Conservation (phyloP, 2,329 filamentous ascomycete species). For the Chrysoporthe austroafricana region DNA sequence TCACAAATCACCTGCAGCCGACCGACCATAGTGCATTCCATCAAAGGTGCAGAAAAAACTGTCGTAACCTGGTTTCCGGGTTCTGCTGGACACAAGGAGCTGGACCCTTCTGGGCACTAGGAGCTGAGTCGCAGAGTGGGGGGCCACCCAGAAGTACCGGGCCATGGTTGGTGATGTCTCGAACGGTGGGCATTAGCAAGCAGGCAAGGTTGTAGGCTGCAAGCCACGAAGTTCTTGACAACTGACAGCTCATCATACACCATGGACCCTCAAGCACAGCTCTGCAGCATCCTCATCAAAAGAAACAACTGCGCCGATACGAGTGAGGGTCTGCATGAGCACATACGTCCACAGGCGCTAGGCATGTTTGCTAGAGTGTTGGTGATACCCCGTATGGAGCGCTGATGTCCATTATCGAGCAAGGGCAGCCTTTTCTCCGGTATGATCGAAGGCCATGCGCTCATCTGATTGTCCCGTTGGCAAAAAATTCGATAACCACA, state of each 20-base stretch:
- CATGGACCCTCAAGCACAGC: neutral
- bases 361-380: slow-evolving; percentile 4
- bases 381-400: neutral
- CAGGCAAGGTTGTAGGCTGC: slow-evolving; percentile 19
- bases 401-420: neutral
- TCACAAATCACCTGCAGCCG: slow-evolving; percentile 19
- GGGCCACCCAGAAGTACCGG: slow-evolving; percentile 8
- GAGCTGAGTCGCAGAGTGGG: slow-evolving; percentile 19
- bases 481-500: neutral
- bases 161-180: slow-evolving; percentile 15
- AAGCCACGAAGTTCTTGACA: slow-evolving; percentile 22
- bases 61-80: slow-evolving; percentile 23
- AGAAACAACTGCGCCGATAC: neutral
- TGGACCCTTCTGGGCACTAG: neutral
- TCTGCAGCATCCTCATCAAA: slow-evolving; percentile 2
- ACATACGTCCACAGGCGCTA: neutral
- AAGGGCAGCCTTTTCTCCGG: neutral
- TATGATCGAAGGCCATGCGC: neutral
- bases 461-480: neutral
- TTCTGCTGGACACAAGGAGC: neutral
- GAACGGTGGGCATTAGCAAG: slow-evolving; percentile 3
- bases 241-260: slow-evolving; percentile 19
- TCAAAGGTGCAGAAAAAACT: slow-evolving; percentile 8
- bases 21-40: slow-evolving; percentile 10
- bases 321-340: neutral